phyloP scores from a whole-genome alignment of 1,139 yeast genomes.

The Kodamaea anthophila region DNA sequence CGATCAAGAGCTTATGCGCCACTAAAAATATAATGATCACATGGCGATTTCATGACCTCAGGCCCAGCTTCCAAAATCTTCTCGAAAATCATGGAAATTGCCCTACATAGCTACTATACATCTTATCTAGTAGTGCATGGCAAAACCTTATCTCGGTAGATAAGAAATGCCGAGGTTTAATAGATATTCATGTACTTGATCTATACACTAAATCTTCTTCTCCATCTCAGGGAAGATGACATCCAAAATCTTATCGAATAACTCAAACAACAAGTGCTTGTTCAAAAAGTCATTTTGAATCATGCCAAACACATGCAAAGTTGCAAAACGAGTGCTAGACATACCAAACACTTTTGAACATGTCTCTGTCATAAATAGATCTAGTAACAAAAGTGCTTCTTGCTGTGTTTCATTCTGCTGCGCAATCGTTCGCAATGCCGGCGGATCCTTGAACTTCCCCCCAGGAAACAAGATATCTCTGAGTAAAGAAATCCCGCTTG shows the following conservation, averaged over 20 bases:
- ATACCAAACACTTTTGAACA: constrained; percentile 74
- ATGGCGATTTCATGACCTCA: too few species aligned
- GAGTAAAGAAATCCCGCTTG: constrained; percentile 37
- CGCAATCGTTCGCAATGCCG: constrained; percentile 38
- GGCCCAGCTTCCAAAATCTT: too few species aligned
- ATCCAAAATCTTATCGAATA: constrained; percentile 46
- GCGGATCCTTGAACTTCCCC: constrained; percentile 46
- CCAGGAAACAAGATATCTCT: constrained; percentile 60
- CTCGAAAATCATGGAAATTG: too few species aligned
- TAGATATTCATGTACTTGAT: too few species aligned
- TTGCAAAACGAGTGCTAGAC: constrained; percentile 58
- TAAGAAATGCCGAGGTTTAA: too few species aligned
- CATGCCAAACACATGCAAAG: constrained; percentile 54
- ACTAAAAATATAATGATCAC: too few species aligned
- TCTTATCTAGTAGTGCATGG: too few species aligned
- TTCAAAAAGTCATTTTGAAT: constrained; percentile 71
- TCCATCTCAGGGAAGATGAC: constrained; percentile 36
- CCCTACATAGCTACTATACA: too few species aligned
- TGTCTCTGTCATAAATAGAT: constrained; percentile 53
- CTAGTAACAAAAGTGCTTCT: constrained; percentile 56
- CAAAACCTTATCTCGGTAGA: too few species aligned
- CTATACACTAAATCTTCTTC: constrained; percentile 1
- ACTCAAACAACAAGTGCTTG: constrained; percentile 53
- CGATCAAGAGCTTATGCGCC: too few species aligned
- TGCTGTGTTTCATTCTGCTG: constrained; percentile 51